Evolutionary conservation across 2,329 filamentous ascomycete species (phyloP).

Genomic region (Pseudogymnoascus sp.): DNA sequence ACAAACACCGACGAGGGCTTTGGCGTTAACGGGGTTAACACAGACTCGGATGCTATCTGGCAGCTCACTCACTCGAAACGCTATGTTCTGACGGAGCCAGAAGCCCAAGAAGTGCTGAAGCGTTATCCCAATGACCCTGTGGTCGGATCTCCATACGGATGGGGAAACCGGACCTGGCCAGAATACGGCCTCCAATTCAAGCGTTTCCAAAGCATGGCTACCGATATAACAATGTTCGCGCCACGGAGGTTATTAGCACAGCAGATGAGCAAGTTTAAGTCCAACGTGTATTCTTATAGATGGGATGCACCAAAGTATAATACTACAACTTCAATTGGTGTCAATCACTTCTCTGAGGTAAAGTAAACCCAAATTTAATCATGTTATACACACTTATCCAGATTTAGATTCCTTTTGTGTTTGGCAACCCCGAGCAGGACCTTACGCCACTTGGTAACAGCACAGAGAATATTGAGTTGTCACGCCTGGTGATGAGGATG

Average conservation of each 20-base stretch:
- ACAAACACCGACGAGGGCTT: slow-evolving; percentile 30
- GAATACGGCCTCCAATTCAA: slow-evolving; percentile 14
- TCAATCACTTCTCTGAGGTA: slow-evolving; percentile 21
- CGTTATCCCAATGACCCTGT: slow-evolving; percentile 12
- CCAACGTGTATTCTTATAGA: neutral
- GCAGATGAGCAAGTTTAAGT: neutral
- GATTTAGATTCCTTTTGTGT: neutral
- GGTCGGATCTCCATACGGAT: slow-evolving; percentile 7
- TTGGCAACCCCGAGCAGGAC: neutral
- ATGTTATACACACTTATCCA: neutral
- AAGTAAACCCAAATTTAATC: neutral
- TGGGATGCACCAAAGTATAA: slow-evolving; percentile 8
- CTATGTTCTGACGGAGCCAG: slow-evolving; percentile 17
- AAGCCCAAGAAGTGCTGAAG: slow-evolving; percentile 31
- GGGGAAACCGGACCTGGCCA: neutral
- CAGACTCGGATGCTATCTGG: slow-evolving; percentile 35
- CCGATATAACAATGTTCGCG: neutral
- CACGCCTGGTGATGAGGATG: slow-evolving; percentile 14
- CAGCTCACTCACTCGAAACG: slow-evolving; percentile 21
- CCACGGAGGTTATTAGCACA: neutral
- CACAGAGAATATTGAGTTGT: slow-evolving; percentile 9
- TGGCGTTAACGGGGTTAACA: slow-evolving; percentile 40
- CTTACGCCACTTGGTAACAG: neutral
- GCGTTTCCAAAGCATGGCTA: slow-evolving; percentile 4
- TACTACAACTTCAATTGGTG: neutral